These are phyloP conservation scores for Schizochytrium sp. DNA, from an alignment of 108 stramenopile species.

Conservation along the genomic window DNA sequence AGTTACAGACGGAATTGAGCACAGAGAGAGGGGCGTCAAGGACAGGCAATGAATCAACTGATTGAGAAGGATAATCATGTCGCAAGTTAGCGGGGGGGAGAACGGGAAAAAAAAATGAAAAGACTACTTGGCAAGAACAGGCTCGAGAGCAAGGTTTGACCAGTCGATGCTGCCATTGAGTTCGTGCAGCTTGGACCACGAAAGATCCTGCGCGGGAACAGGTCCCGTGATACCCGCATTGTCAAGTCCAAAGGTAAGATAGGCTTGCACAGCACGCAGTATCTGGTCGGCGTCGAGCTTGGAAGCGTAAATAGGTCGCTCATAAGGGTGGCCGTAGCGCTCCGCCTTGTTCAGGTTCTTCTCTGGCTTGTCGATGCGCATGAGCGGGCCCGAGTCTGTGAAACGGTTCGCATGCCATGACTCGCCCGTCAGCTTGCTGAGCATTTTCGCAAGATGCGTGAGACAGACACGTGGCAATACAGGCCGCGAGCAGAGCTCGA, in stretches of 20 bases:
- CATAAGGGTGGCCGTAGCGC: slow-evolving; percentile 1
- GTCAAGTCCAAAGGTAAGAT: not conserved
- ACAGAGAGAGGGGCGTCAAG: no score
- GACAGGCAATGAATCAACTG: no score
- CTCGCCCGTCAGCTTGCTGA: not conserved
- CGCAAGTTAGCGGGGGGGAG: no score
- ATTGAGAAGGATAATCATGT: no score
- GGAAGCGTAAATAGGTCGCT: not conserved
- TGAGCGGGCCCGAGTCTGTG: not conserved
- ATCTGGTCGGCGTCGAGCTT: not conserved
- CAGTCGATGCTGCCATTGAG: not conserved
- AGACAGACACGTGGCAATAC: not conserved
- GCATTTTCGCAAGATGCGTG: not conserved
- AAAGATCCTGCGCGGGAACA: not conserved
- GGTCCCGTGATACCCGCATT: not conserved
- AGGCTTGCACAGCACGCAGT: not conserved
- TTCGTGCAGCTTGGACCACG: not conserved
- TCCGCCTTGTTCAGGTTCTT: not conserved
- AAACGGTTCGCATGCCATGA: not conserved
- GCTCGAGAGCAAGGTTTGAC: not conserved
- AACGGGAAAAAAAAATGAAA: not conserved
- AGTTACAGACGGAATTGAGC: no score
- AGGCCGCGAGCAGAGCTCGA: slow-evolving; percentile 1
- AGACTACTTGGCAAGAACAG: not conserved
- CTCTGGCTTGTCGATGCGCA: not conserved